These are phyloP conservation scores for Cupressus sempervirens DNA, from an alignment of 75 land plant species.

Conservation along the genomic window DNA sequence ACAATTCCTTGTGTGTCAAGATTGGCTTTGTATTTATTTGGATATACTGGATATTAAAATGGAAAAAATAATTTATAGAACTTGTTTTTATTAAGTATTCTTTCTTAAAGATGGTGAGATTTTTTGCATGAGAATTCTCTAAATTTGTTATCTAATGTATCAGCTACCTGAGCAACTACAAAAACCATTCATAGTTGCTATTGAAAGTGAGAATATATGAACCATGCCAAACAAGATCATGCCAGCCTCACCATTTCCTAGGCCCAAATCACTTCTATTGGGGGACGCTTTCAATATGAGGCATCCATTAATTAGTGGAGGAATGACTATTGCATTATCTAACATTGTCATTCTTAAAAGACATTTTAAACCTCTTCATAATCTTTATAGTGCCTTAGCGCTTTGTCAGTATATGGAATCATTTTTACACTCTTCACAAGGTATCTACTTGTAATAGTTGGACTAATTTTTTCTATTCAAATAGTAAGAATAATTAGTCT, in stretches of 20 bases:
- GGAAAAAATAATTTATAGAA: no score
- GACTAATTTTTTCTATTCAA: background rate
- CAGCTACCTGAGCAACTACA: conserved; percentile 71
- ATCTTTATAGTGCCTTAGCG: conserved; percentile 58
- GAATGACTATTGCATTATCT: conserved; percentile 94
- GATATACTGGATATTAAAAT: no score
- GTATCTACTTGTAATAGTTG: conserved; percentile 20
- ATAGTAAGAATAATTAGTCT: background rate
- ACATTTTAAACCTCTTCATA: conserved; percentile 61
- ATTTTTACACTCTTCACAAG: conserved; percentile 91
- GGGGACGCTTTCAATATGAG: no score
- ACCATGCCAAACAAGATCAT: conserved; percentile 84
- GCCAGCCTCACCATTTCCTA: no score
- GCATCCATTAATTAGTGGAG: no score
- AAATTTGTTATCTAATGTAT: background rate
- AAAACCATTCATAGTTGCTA: conserved; percentile 59
- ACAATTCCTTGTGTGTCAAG: background rate
- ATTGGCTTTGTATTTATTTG: no score
- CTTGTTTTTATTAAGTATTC: no score
- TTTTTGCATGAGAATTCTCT: background rate
- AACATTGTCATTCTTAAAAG: conserved; percentile 71
- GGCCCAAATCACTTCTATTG: no score
- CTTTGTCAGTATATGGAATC: conserved; percentile 73
- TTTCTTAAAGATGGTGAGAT: no score
- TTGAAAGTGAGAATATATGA: conserved; percentile 65